Conservation (phyloP, 768 basidiomycete species). For the Rubroboletus satanas region DNA sequence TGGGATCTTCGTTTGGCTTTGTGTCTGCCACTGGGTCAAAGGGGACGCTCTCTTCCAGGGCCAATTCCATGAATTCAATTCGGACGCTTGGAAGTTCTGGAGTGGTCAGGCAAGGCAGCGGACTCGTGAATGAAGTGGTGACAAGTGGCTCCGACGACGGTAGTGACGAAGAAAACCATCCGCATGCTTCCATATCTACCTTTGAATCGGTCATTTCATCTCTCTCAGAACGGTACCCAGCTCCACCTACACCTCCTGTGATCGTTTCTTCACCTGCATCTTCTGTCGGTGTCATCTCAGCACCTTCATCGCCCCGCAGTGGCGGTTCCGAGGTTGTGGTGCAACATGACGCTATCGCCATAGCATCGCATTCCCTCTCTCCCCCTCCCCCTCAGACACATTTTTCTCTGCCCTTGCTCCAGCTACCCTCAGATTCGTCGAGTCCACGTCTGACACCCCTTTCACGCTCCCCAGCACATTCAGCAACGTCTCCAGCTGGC, state of each 20-base stretch:
- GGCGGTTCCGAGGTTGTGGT: slow-evolving; percentile 14
- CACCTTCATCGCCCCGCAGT: slow-evolving; percentile 22
- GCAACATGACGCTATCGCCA: background rate
- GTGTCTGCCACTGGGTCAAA: slow-evolving; percentile 2
- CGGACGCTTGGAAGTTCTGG: slow-evolving; percentile 9
- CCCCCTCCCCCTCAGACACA: background rate
- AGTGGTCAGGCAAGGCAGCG: slow-evolving; percentile 13
- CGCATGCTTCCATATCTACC: background rate
- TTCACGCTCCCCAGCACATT: slow-evolving; percentile 3
- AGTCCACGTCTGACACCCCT: background rate
- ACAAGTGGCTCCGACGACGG: background rate
- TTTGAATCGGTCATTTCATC: slow-evolving; percentile 19
- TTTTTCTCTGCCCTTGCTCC: slow-evolving; percentile 11
- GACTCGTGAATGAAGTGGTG: slow-evolving; percentile 15
- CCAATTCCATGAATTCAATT: slow-evolving; percentile 9
- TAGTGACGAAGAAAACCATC: background rate
- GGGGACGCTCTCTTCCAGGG: slow-evolving; percentile 6
- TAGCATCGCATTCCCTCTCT: background rate
- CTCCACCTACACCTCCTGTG: slow-evolving; percentile 26
- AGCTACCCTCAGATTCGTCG: slow-evolving; percentile 2
- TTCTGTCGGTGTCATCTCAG: slow-evolving; percentile 22
- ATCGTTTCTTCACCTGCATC: slow-evolving; percentile 26
- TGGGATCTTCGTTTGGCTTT: slow-evolving; percentile 14
- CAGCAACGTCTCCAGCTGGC: slow-evolving; percentile 14
- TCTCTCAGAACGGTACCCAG: slow-evolving; percentile 31